Percentiles rank a stretch among this genome's conserved stretches.
Evolutionary conservation across 345 rosid species (phyloP).

Genomic region (Gossypium stocksii): DNA sequence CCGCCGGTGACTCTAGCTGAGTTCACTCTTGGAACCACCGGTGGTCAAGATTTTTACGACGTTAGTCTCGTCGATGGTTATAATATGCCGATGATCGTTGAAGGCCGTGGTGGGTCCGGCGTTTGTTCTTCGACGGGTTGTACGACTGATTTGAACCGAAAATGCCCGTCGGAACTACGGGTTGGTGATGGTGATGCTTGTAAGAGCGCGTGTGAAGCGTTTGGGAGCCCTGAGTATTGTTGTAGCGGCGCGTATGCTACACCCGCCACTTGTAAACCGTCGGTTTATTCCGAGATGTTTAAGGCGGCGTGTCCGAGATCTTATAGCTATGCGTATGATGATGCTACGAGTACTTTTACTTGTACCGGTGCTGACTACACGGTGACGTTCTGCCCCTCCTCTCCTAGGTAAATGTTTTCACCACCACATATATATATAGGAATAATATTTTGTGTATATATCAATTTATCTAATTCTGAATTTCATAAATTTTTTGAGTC

Average conservation of each 20-base stretch:
- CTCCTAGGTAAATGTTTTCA: conserved; percentile 55
- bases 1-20: conserved; percentile 85
- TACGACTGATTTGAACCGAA: conserved; percentile 61
- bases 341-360: conserved; percentile 86
- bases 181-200: conserved; percentile 68
- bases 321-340: conserved; percentile 93
- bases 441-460: not conserved
- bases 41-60: conserved; percentile 87
- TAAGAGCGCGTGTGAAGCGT: conserved; percentile 92
- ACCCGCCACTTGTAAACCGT: conserved; percentile 76
- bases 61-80: conserved; percentile 96
- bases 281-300: conserved; percentile 84
- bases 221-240: conserved; percentile 85
- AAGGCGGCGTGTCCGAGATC: conserved; percentile 90
- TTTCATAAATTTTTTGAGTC: no score
- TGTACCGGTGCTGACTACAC: conserved; percentile 89
- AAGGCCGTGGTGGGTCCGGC: conserved; percentile 76
- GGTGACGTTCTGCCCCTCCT: conserved; percentile 89
- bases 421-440: not conserved
- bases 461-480: no score
- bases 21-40: conserved; percentile 67
- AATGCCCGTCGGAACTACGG: conserved; percentile 71
- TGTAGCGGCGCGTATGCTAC: conserved; percentile 93
- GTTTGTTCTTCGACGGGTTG: conserved; percentile 76
- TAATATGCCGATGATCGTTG: conserved; percentile 77